A percentile compares a stretch with the other conserved stretches of the same genome.
phyloP scores from a whole-genome alignment of 805 yeast genomes.

The Torulaspora delbrueckii region DNA sequence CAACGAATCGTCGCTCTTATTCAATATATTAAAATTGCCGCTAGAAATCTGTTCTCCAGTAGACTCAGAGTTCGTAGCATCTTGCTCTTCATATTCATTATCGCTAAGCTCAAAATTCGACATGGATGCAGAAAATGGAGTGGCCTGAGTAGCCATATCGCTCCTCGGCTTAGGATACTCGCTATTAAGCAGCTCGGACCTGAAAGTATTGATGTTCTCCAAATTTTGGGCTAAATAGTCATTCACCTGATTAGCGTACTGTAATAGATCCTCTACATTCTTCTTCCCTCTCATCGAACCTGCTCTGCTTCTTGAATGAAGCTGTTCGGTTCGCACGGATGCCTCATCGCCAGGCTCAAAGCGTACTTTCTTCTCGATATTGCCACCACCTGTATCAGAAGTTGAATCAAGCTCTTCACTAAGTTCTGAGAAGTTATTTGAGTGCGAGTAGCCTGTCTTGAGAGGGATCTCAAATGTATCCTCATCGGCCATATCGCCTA shows the following conservation, averaged over 20 bases:
- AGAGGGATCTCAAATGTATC: conserved; percentile 28
- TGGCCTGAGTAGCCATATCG: conserved; percentile 18
- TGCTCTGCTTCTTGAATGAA: conserved; percentile 4
- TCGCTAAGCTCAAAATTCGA: conserved; percentile 32
- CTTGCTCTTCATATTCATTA: conserved; percentile 15
- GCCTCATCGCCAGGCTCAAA: conserved; percentile 14
- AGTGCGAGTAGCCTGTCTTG: conserved; percentile 17
- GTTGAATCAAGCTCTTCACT: conserved; percentile 11
- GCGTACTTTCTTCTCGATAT: conserved; percentile 18
- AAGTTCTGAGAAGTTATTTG: conserved; percentile 24
- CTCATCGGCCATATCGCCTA: conserved; percentile 17
- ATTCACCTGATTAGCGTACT: conserved; percentile 29
- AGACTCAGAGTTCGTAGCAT: neutral
- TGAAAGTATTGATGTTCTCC: conserved; percentile 25
- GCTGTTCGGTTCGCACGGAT: neutral
- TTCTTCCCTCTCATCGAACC: conserved; percentile 10
- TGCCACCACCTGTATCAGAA: conserved; percentile 1
- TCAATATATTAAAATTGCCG: neutral
- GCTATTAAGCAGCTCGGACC: conserved; percentile 15
- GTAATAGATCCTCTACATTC: conserved; percentile 29
- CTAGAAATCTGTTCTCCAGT: conserved; percentile 1
- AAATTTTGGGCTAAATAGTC: conserved; percentile 25
- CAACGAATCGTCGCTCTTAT: conserved; percentile 4
- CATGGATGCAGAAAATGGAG: conserved; percentile 23
- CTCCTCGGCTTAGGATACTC: conserved; percentile 15